These are phyloP conservation scores for Platanthera guangdongensis DNA, from an alignment of 106 monocot genomes.

Conservation along the genomic window DNA sequence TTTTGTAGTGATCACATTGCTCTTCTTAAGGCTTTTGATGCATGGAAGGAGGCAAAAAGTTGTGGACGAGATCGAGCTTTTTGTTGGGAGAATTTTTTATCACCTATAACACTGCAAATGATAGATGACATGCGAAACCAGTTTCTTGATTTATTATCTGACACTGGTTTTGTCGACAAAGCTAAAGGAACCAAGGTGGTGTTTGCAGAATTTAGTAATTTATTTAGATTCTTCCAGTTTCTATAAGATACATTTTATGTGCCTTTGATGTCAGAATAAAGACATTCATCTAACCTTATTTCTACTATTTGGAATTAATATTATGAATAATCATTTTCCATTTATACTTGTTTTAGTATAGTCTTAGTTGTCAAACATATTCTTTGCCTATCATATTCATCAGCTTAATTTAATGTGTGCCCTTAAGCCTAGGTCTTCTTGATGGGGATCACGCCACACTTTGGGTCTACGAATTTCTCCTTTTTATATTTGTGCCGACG, in stretches of 20 bases:
- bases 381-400: too few relatives aligned
- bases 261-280: neutral
- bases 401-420: too few relatives aligned
- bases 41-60: slow-evolving; percentile 78
- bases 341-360: too few relatives aligned
- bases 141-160: slow-evolving; percentile 83
- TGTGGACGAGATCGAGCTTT: slow-evolving; percentile 70
- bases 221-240: neutral
- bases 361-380: too few relatives aligned
- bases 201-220: neutral
- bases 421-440: too few relatives aligned
- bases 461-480: too few relatives aligned
- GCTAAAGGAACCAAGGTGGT: slow-evolving; percentile 66
- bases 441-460: too few relatives aligned
- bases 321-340: too few relatives aligned
- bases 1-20: slow-evolving; percentile 87
- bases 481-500: too few relatives aligned
- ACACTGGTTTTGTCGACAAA: slow-evolving; percentile 85
- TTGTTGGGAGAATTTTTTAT: slow-evolving; percentile 95
- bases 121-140: slow-evolving; percentile 92
- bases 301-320: too few relatives aligned
- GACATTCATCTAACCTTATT: too few relatives aligned
- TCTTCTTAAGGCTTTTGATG: slow-evolving; percentile 81
- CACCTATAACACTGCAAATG: slow-evolving; percentile 88
- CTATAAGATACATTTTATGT: neutral